Evolutionary conservation across 192 early-diverging fungal species (phyloP).

Genomic region (Coemansia sp.): DNA sequence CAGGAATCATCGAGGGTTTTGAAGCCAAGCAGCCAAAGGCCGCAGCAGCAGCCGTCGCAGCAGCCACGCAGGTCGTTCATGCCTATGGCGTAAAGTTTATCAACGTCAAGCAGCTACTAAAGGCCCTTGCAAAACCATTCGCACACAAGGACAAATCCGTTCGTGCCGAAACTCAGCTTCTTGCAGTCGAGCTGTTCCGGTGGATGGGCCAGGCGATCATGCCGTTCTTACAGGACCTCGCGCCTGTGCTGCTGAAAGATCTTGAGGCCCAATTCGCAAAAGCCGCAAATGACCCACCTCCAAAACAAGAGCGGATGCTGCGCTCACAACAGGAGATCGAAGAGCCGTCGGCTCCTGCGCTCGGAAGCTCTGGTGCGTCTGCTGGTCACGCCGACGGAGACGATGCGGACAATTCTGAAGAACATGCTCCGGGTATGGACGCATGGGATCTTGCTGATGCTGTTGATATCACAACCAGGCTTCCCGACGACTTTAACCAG

Average conservation of each 20-base stretch:
- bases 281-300: slow-evolving; percentile 60
- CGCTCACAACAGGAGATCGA: slow-evolving; percentile 75
- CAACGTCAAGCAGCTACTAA: slow-evolving; percentile 81
- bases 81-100: slow-evolving; percentile 81
- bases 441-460: slow-evolving; percentile 84
- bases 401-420: slow-evolving; percentile 54
- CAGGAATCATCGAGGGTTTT: slow-evolving; percentile 72
- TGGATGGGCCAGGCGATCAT: slow-evolving; percentile 88
- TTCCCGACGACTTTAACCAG: slow-evolving; percentile 77
- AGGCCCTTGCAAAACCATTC: slow-evolving; percentile 86
- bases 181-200: slow-evolving; percentile 87
- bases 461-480: slow-evolving; percentile 85
- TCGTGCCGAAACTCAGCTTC: slow-evolving; percentile 73
- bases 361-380: slow-evolving; percentile 14
- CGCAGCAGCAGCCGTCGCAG: slow-evolving; percentile 69
- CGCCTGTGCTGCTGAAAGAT: slow-evolving; percentile 94
- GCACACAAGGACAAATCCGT: slow-evolving; percentile 93
- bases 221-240: slow-evolving; percentile 78
- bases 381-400: slow-evolving; percentile 31
- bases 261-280: slow-evolving; percentile 81
- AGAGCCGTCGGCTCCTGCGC: slow-evolving; percentile 47
- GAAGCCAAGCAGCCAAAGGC: slow-evolving; percentile 90
- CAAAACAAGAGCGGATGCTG: slow-evolving; percentile 66
- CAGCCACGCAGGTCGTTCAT: slow-evolving; percentile 63
- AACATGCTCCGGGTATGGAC: slow-evolving; percentile 60